Base-by-base conservation (phyloP, 495 filamentous ascomycete genomes). In the Trichocladium uniseriatum region DNA sequence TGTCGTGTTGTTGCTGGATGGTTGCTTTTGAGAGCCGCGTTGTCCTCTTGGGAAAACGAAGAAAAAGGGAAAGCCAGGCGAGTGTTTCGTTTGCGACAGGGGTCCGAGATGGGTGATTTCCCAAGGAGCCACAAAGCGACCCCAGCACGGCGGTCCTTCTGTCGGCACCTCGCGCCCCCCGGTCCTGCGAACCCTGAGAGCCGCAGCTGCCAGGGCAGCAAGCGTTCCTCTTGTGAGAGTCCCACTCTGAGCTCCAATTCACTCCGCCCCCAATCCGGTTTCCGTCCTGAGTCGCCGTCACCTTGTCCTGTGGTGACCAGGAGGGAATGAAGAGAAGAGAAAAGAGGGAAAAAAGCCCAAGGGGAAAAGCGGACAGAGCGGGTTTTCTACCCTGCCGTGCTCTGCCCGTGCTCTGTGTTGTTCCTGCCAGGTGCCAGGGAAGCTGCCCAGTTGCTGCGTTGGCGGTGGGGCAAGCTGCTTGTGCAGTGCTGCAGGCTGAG, bases 391-490 rank as follows among this genome's bases (percentile, higher is more conserved):
- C 21, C 15, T 14, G 16, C 22, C 48, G 34, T 39, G 40, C n/a
- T n/a, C n/a, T n/a, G n/a, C n/a, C n/a, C 32, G 48, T 37, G 16
- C 28, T 35, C 31, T 6, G n/a, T 38, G 6, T 2, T 16, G n/a
- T 38, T 38, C 15, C 34, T 13, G 13, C 13, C 5, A 5, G 34
- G n/a, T 9, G 38, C 45, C 52, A 38, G 28, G 46, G 27, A 54
- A 52, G 43, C 49, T 52, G 50, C 45, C 48, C 46, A 38, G 15
- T 19, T 9, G 59, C 45, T 62, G 60, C 43, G 57, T 52, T 62
- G 60, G 56, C 60, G 60, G 60, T 62, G 60, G 60, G 54, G 56
- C 38, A 40, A 21, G 27, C 45, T 38, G 21, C 31, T 15, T 27
- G 4, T 27, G 16, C 19, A 22, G 22, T 28, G 28, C 48, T 50